Evolutionary conservation across 371 early-diverging fungal species (phyloP).

Genomic region (Blakeslea trispora): DNA sequence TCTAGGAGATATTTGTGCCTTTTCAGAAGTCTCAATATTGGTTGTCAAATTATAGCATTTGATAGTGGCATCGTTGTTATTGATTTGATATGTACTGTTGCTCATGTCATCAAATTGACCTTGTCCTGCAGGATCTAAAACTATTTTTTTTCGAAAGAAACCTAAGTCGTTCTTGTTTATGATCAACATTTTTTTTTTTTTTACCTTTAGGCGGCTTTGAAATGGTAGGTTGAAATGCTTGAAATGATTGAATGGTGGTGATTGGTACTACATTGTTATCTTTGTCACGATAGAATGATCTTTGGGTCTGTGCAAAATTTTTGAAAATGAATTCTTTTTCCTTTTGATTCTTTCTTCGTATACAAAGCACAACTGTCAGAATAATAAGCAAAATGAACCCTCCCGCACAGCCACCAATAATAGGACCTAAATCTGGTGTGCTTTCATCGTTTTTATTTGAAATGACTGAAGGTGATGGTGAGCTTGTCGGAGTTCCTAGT

Average conservation of each 20-base stretch:
- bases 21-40: background rate
- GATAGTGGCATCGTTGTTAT: background rate
- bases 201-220: background rate
- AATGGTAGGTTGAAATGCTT: background rate
- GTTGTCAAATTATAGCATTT: background rate
- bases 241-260: background rate
- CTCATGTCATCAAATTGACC: no score
- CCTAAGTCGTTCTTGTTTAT: no score
- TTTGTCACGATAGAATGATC: background rate
- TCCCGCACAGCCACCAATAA: constrained; percentile 16
- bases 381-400: constrained; percentile 2
- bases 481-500: background rate
- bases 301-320: background rate
- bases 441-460: background rate
- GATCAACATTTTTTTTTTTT: background rate
- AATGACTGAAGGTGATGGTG: background rate
- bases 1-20: no score
- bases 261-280: background rate
- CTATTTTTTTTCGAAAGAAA: no score
- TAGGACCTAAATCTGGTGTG: constrained; percentile 5
- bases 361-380: background rate
- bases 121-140: no score
- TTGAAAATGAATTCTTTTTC: background rate
- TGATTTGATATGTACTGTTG: background rate
- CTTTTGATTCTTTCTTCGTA: constrained; percentile 1